phyloP scores from a whole-genome alignment of 257 asterid species.

The Gardenia jasminoides region DNA sequence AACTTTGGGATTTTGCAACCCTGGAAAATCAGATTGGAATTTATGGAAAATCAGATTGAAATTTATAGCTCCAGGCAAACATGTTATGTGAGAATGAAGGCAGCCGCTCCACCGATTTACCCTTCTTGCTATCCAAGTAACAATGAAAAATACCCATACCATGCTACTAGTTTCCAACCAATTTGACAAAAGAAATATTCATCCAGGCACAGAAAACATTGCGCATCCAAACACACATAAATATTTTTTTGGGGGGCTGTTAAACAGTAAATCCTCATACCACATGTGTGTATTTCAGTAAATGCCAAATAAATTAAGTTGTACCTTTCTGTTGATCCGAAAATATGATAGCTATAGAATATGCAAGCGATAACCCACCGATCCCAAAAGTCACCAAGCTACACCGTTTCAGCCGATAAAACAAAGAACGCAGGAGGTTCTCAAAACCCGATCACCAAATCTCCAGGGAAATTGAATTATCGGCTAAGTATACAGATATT shows the following conservation, averaged over 20 bases:
- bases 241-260: no score
- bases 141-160: not conserved
- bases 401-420: constrained; percentile 5
- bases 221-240: no score
- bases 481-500: not conserved
- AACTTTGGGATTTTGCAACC: no score
- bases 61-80: not conserved
- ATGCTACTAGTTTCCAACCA: not conserved
- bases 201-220: not conserved
- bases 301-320: no score
- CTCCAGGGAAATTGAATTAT: not conserved
- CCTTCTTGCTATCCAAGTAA: not conserved
- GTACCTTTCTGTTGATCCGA: not conserved
- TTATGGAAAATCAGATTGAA: no score
- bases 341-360: not conserved
- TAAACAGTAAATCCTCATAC: not conserved
- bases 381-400: constrained; percentile 5
- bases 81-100: not conserved
- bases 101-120: not conserved
- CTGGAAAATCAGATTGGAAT: not conserved
- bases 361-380: not conserved
- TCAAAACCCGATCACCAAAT: not conserved
- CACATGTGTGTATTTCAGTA: no score
- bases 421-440: not conserved
- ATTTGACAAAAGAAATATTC: not conserved